These are phyloP conservation scores for Neoscytalidium dimidiatum DNA, from an alignment of 2,329 filamentous ascomycete species.

Conservation along the genomic window DNA sequence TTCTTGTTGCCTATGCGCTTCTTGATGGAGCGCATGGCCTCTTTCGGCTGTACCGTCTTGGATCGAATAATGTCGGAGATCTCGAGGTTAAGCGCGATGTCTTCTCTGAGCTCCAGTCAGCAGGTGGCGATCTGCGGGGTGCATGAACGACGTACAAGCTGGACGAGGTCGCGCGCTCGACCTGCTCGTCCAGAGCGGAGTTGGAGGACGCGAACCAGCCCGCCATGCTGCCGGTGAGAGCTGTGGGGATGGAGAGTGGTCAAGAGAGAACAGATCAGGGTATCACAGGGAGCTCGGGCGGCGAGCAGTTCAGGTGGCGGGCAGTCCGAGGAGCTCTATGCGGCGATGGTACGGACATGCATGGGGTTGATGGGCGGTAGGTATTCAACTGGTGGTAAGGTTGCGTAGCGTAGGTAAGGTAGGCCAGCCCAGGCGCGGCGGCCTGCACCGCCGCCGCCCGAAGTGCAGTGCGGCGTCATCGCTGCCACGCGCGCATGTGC, in stretches of 20 bases:
- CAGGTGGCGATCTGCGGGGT: conserved; percentile 18
- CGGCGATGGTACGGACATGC: conserved; percentile 6
- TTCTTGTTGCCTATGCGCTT: conserved; percentile 95
- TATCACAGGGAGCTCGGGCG: background rate
- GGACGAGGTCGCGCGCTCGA: conserved; percentile 91
- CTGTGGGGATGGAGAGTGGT: background rate
- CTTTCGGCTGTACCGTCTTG: conserved; percentile 95
- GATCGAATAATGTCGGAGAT: conserved; percentile 97
- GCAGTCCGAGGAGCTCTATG: background rate
- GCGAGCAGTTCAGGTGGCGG: background rate
- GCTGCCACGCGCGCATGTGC: background rate
- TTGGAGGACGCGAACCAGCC: conserved; percentile 94
- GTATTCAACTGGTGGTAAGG: background rate
- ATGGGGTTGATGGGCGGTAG: conserved; percentile 1
- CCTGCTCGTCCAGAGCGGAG: conserved; percentile 92
- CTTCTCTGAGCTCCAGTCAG: conserved; percentile 63
- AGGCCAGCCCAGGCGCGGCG: background rate
- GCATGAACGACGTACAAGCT: conserved; percentile 71
- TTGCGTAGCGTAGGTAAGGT: background rate
- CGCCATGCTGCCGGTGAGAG: conserved; percentile 63
- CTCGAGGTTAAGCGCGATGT: conserved; percentile 95
- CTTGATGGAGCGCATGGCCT: conserved; percentile 97
- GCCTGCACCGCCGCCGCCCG: background rate
- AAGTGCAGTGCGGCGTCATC: conserved; percentile 8
- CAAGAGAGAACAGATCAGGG: background rate